phyloP scores from a whole-genome alignment of 805 yeast species.

The Saturnispora halmiae region DNA sequence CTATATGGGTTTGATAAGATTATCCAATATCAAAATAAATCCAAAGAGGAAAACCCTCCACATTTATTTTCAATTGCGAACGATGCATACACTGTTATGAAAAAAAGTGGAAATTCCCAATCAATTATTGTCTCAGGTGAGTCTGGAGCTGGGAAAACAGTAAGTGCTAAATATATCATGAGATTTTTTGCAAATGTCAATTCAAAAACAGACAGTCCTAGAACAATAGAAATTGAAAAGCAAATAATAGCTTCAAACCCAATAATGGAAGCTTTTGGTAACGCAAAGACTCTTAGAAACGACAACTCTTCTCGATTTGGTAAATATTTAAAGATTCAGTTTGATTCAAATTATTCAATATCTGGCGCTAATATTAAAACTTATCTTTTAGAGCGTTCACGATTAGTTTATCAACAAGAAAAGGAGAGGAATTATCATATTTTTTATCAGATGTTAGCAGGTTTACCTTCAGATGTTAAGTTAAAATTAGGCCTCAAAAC shows the following conservation, averaged over 20 bases:
- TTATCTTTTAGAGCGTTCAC: slow-evolving; percentile 82
- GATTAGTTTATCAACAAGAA: slow-evolving; percentile 85
- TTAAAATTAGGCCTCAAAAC: slow-evolving; percentile 48
- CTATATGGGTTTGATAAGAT: slow-evolving; percentile 84
- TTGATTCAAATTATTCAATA: slow-evolving; percentile 63
- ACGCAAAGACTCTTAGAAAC: slow-evolving; percentile 93
- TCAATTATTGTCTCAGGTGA: slow-evolving; percentile 98
- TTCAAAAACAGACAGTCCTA: slow-evolving; percentile 48
- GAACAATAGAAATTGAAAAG: slow-evolving; percentile 58
- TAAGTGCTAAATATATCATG: slow-evolving; percentile 94
- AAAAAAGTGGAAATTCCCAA: slow-evolving; percentile 71
- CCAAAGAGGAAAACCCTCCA: slow-evolving; percentile 90
- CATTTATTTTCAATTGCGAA: slow-evolving; percentile 96
- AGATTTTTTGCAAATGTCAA: slow-evolving; percentile 89
- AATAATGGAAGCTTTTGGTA: slow-evolving; percentile 96
- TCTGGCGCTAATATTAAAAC: slow-evolving; percentile 94
- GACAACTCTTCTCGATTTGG: slow-evolving; percentile 98
- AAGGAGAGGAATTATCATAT: slow-evolving; percentile 90
- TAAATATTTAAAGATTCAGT: slow-evolving; percentile 84
- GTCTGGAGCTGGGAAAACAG: slow-evolving; percentile 98
- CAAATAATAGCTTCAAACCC: slow-evolving; percentile 96
- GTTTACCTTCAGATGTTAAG: slow-evolving; percentile 53
- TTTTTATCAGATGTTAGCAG: slow-evolving; percentile 80
- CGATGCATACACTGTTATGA: slow-evolving; percentile 92
- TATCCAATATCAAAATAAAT: slow-evolving; percentile 85